A percentile compares a stretch with the other conserved stretches of the same genome.
These are phyloP conservation scores for sorghum (Sorghum bicolor) DNA, from an alignment of 176 grass and related monocot species.

Conservation along the genomic window Sorghum_bicolor_NCBIv3 NC_012874.2:2683001-2683500, in stretches of 20 bases:
- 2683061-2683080: constrained; percentile 6
- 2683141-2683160: background rate
- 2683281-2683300: background rate
- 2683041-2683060: background rate
- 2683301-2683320: constrained; percentile 6
- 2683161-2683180: background rate
- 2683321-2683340: background rate
- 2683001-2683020: background rate
- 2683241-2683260: background rate
- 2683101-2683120: background rate
- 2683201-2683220: background rate
- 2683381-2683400: background rate
- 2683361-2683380: background rate
- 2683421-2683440: background rate
- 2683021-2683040: background rate
- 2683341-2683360: background rate
- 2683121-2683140: background rate
- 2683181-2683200: background rate
- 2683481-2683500: constrained; percentile 4
- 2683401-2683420: constrained; percentile 11
- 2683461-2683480: background rate
- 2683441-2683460: background rate
- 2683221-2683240: background rate
- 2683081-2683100: background rate
- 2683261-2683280: background rate